Base-by-base conservation (phyloP, 2,329 filamentous ascomycete species). In the Trichophyton rubrum region DNA sequence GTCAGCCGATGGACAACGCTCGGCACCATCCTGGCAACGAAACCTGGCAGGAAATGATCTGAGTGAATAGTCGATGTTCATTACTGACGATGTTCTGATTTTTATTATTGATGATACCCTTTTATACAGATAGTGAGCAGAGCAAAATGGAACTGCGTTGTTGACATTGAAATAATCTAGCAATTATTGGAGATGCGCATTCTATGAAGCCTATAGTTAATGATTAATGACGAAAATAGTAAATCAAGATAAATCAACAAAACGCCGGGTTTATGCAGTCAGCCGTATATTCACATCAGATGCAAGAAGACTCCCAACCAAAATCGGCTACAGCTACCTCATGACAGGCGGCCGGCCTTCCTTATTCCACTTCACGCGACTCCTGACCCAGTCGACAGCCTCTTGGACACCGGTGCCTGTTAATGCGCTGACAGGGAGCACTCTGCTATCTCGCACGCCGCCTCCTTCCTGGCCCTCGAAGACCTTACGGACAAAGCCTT, bases 311-410 rank as follows among this genome's bases (percentile, higher is more conserved):
- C 9, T 27, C 15, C 15, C 27, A 20, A 35, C 20, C 13, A 24
- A 59, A 51, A 58, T 20, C 1, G 22, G 15, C 51, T 64, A 30
- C 35, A 27, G 17, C 17, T 60, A 97, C 76, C 90, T 82, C 91
- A 96, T 96, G 59, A 95, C 85, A 1, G 93, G 93, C 64, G 92
- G 91, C 63, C 93, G 81, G 3, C 85, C 86, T 74, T 96, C 92
- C 76, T 93, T 96, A 72, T 97, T 97, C 90, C 93, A 97, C 74
- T 89, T 90, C 30, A 97, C 90, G 63, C 93, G 80, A 66, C 86
- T 92, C 70, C 89, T 85, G 62, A 99, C 79, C 93, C 93, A 99
- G 70, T 97, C 93, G n/a, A 99, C 88, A 0, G 93, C 92, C 77
- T 97, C 93, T 69, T 84, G 85, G 1, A 99, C 93, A 2, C 93